Base-by-base conservation (phyloP, 805 yeast genomes). In the Teunomyces atbi region DNA sequence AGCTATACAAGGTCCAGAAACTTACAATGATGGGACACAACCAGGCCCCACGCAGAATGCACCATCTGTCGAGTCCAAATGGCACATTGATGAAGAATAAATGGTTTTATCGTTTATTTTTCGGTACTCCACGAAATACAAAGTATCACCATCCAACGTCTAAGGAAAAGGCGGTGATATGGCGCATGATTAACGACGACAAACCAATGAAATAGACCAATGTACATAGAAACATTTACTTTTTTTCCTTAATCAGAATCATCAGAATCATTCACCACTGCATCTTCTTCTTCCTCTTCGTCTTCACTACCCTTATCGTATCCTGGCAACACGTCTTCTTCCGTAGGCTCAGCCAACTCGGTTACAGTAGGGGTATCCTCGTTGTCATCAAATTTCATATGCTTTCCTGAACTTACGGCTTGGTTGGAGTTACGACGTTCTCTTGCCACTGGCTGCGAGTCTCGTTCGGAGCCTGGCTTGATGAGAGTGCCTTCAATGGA, bases 401-500 rank as follows among this genome's bases (percentile, higher is more conserved):
- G 81, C 48, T 58, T 59, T 21, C 37, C 47, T 19, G 33, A 11
- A 21, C 33, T 38, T 12, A 18, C 26, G n/a, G 42, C 32, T 16
- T 38, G 42, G 23, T 28, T 26, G 13, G 30, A 26, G 16, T 38
- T 38, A 29, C 64, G 60, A 38, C 65, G 60, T 45, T 72, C 74
- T 50, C 73, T 64, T 42, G 70, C 77, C 3, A 81, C 78, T 3
- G 86, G 84, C 54, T 79, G 70, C 7, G 78, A 74, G 47, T 78
- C 84, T 44, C 65, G 65, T 52, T 79, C 86, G 23, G 69, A 61
- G 16, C 83, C 84, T 3, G 86, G 84, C 50, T 72, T 60, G 20
- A 86, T 64, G 49, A 91, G 72, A 1, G 96, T 84, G n/a, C 98
- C 98, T 50, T 90, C 95, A 11, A 92, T 77, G 7, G 95, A 84